A percentile compares a stretch with the other conserved stretches of the same genome.
These are phyloP conservation scores for Paulownia fortunei DNA, from an alignment of 257 asterid genomes.

Conservation along the genomic window DNA sequence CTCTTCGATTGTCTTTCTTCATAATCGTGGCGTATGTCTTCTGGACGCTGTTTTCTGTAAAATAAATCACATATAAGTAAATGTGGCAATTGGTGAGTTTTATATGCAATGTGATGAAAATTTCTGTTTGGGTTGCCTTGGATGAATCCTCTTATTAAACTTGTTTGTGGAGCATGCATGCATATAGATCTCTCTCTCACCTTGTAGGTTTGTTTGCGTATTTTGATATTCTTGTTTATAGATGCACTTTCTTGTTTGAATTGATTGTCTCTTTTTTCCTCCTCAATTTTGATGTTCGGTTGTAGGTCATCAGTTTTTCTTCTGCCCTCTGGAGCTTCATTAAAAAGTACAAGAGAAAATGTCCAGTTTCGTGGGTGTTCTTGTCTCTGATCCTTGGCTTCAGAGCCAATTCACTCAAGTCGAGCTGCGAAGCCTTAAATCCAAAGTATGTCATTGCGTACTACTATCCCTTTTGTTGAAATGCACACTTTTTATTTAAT, in stretches of 20 bases:
- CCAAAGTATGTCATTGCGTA: slow-evolving; percentile 48
- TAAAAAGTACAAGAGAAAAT: slow-evolving; percentile 33
- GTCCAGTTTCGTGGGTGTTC: slow-evolving; percentile 71
- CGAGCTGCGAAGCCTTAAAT: slow-evolving; percentile 71
- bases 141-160: not conserved
- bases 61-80: too few relatives aligned
- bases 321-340: slow-evolving; percentile 11
- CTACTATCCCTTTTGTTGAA: not conserved
- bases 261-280: not conserved
- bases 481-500: not conserved
- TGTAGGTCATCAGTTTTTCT: not conserved
- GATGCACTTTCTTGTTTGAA: slow-evolving; percentile 11
- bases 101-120: not conserved
- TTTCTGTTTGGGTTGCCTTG: not conserved
- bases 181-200: slow-evolving; percentile 2
- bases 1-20: not conserved
- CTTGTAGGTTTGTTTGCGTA: not conserved
- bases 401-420: slow-evolving; percentile 88
- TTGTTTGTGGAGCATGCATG: slow-evolving; percentile 19
- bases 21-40: not conserved
- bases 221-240: not conserved
- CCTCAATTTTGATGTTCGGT: not conserved
- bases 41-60: not conserved
- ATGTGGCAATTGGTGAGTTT: too few relatives aligned
- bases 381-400: slow-evolving; percentile 77